Percentiles rank a stretch among this genome's conserved stretches.
Evolutionary conservation across 2,329 filamentous ascomycete genomes (phyloP).

Genomic region (Byssoonygena ceratinophila): DNA sequence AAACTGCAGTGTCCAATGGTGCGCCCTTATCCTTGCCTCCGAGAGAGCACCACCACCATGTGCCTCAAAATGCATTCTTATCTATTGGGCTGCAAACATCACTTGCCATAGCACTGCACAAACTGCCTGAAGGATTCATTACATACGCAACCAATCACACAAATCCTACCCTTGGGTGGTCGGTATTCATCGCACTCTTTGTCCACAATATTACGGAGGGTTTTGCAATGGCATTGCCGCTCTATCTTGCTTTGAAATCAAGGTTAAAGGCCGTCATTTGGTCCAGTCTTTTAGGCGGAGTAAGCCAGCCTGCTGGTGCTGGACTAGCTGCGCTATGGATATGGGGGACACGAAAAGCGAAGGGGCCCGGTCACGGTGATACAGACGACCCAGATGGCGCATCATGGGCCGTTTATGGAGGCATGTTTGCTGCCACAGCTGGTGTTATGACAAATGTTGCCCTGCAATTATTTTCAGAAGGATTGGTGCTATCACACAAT

Average conservation of each 20-base stretch:
- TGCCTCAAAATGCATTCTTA: conserved; percentile 84
- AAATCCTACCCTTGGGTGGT: conserved; percentile 75
- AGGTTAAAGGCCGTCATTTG: conserved; percentile 73
- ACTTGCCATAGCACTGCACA: conserved; percentile 89
- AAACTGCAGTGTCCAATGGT: background rate
- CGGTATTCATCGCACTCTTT: conserved; percentile 89
- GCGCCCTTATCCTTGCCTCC: background rate
- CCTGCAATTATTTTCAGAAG: conserved; percentile 78
- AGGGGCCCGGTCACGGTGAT: conserved; percentile 17
- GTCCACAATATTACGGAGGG: conserved; percentile 98
- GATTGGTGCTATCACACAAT: conserved; percentile 58
- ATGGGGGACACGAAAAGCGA: conserved; percentile 49
- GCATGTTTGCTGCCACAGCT: conserved; percentile 76
- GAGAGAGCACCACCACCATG: conserved; percentile 74
- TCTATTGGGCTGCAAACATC: conserved; percentile 93
- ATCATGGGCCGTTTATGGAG: conserved; percentile 45
- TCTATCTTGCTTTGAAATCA: conserved; percentile 81
- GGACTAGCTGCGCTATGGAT: conserved; percentile 80
- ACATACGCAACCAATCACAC: conserved; percentile 97
- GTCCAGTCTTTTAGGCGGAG: conserved; percentile 70
- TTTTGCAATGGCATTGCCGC: conserved; percentile 81
- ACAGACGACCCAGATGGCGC: conserved; percentile 28
- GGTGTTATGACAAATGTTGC: conserved; percentile 95
- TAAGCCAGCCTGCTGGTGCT: conserved; percentile 79
- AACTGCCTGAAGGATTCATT: conserved; percentile 77